Percentiles rank a stretch among this genome's conserved stretches.
These are phyloP conservation scores for Mycena latifolia DNA, from an alignment of 768 basidiomycete genomes.

Conservation along the genomic window DNA sequence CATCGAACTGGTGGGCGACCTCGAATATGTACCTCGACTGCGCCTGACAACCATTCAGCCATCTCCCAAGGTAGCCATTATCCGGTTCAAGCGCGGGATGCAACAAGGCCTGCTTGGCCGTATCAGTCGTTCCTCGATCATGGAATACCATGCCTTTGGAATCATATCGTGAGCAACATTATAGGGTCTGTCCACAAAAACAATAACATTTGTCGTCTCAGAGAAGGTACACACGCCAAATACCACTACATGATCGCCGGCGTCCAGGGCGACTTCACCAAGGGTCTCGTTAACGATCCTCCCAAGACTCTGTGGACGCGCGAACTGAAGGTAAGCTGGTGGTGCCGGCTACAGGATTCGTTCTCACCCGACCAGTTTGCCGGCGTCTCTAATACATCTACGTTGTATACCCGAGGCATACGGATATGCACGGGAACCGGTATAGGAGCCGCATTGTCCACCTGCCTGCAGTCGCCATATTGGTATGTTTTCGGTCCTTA, in stretches of 20 bases:
- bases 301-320: constrained; percentile 78
- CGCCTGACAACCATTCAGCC: constrained; percentile 58
- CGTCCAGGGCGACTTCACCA: constrained; percentile 85
- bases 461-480: constrained; percentile 80
- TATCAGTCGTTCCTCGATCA: constrained; percentile 77
- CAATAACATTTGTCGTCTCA: constrained; percentile 42
- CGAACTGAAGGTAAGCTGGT: constrained; percentile 73
- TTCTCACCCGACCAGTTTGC: constrained; percentile 64
- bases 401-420: constrained; percentile 83
- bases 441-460: constrained; percentile 83
- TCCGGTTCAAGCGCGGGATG: constrained; percentile 87
- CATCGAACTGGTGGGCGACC: constrained; percentile 73
- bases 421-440: constrained; percentile 88
- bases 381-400: constrained; percentile 85
- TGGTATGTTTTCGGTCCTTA: constrained; percentile 59
- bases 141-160: constrained; percentile 89
- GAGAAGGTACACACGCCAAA: constrained; percentile 79
- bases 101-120: constrained; percentile 84
- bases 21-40: background rate
- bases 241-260: constrained; percentile 88
- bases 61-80: constrained; percentile 81
- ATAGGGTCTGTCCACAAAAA: background rate
- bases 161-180: constrained; percentile 67
- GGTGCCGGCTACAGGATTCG: constrained; percentile 5
- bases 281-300: constrained; percentile 65